phyloP scores from a whole-genome alignment of 441 rosid genomes.

The Flueggea neowawraea region DNA sequence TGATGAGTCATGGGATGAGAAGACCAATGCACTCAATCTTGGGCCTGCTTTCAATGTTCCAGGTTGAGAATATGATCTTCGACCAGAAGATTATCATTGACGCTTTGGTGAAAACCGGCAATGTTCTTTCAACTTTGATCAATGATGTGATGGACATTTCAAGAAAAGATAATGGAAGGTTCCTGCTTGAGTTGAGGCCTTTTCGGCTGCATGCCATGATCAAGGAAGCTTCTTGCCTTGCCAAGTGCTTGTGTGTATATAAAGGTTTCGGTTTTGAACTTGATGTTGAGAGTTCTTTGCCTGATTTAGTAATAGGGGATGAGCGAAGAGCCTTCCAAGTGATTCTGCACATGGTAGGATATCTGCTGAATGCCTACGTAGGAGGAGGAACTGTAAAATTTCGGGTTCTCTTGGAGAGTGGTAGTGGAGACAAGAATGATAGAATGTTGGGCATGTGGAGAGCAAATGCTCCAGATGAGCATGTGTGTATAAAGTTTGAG shows the following conservation, averaged over 20 bases:
- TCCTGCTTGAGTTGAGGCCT: constrained; percentile 58
- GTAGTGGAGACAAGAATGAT: constrained; percentile 62
- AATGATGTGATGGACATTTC: constrained; percentile 86
- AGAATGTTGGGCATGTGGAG: constrained; percentile 73
- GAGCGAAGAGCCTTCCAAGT: constrained; percentile 83
- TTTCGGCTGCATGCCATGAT: constrained; percentile 59
- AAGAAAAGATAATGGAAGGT: constrained; percentile 47
- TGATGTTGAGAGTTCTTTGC: constrained; percentile 68
- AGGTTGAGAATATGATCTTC: constrained; percentile 50
- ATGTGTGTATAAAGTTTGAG: constrained; percentile 66
- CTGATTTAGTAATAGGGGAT: constrained; percentile 76
- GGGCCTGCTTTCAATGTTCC: constrained; percentile 80
- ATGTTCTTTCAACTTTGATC: constrained; percentile 76
- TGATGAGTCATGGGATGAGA: constrained; percentile 91
- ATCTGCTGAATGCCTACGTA: constrained; percentile 45
- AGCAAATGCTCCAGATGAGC: constrained; percentile 51
- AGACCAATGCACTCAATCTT: constrained; percentile 88
- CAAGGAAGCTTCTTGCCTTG: constrained; percentile 77
- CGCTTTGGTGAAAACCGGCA: constrained; percentile 71
- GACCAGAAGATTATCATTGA: constrained; percentile 70
- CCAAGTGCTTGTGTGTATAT: constrained; percentile 74
- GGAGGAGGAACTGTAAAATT: constrained; percentile 47
- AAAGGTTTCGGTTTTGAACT: constrained; percentile 50
- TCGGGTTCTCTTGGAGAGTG: constrained; percentile 50
- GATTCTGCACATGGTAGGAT: constrained; percentile 77